A percentile compares a stretch with the other conserved stretches of the same genome.
These are phyloP conservation scores for Anethum foeniculum DNA, from an alignment of 140 eudicot genomes.

Conservation along the genomic window DNA sequence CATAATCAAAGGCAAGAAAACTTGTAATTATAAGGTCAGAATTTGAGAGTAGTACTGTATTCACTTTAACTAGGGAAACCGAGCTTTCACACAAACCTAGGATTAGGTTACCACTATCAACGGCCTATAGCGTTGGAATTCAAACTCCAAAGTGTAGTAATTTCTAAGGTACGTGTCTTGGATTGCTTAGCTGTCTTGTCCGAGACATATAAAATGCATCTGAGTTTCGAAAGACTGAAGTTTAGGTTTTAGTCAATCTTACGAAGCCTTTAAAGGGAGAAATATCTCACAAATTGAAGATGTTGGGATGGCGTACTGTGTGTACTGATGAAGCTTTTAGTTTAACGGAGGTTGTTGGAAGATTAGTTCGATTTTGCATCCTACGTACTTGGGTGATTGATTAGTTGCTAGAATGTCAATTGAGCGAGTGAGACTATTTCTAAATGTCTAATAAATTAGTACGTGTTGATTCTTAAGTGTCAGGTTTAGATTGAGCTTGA, in stretches of 20 bases:
- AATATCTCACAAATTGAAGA: background rate
- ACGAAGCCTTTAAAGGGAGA: background rate
- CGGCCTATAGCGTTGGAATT: background rate
- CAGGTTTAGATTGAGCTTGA: no score
- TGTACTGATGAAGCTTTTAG: background rate
- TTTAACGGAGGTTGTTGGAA: background rate
- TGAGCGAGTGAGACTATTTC: no score
- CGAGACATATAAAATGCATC: background rate
- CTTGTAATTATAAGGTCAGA: no score
- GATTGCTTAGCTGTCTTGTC: background rate
- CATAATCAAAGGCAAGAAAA: no score
- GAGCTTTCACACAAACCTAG: background rate
- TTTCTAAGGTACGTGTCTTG: background rate
- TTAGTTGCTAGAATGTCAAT: no score
- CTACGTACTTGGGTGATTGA: no score
- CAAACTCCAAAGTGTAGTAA: no score
- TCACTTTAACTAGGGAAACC: background rate
- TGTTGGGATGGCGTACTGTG: background rate
- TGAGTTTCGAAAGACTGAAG: background rate
- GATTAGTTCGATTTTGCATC: no score
- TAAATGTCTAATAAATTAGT: no score
- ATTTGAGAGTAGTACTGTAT: no score
- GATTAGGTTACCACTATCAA: background rate
- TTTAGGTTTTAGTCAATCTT: background rate
- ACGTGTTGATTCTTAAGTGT: no score